These are phyloP conservation scores for Acacia concinna DNA, from an alignment of 331 rosid species.

Conservation along the genomic window DNA sequence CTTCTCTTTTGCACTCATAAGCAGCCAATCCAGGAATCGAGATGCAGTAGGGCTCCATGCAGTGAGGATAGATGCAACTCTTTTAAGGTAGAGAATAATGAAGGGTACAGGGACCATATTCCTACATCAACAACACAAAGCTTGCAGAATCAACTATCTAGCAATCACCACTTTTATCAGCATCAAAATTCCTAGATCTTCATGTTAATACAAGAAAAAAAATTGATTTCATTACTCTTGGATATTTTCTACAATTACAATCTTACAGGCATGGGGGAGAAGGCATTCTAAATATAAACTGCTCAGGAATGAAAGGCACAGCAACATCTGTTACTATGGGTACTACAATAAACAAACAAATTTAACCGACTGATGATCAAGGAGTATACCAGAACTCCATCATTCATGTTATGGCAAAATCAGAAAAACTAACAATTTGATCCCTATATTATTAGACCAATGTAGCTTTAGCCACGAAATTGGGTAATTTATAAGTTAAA, in stretches of 20 bases:
- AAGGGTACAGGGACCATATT: constrained; percentile 94
- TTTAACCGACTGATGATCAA: background rate
- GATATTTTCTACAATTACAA: background rate
- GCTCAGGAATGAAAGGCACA: background rate
- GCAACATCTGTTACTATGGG: background rate
- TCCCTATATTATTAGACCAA: background rate
- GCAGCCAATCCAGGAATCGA: constrained; percentile 57
- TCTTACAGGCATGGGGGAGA: background rate
- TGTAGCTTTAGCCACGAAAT: background rate
- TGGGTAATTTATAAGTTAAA: background rate
- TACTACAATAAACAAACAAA: constrained; percentile 17
- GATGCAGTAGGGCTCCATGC: constrained; percentile 62
- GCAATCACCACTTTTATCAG: constrained; percentile 14
- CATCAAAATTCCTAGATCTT: background rate
- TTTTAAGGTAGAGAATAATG: constrained; percentile 77
- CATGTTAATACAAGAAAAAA: constrained; percentile 13
- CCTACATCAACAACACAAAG: constrained; percentile 49
- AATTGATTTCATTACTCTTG: background rate
- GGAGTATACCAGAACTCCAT: background rate
- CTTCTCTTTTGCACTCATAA: constrained; percentile 76
- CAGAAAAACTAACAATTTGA: background rate
- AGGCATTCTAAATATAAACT: background rate
- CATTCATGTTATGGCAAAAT: constrained; percentile 1
- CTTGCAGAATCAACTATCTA: constrained; percentile 23
- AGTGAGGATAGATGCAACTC: constrained; percentile 67